phyloP scores from a whole-genome alignment of 2,329 filamentous ascomycete species.

The Botrytis squamosa region DNA sequence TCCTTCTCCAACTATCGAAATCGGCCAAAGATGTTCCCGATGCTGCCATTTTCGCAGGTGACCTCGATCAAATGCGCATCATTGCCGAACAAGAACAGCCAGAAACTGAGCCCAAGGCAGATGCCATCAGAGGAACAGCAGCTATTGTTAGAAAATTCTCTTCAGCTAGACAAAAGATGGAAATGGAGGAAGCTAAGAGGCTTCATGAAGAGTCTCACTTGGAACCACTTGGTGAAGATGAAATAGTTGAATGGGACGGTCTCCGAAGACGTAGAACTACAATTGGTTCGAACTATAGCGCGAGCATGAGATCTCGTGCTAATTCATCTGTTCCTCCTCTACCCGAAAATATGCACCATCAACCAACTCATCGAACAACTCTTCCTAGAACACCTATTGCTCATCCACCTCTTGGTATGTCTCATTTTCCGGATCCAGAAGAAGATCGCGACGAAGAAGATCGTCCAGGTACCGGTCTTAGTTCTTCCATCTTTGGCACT shows the following conservation, averaged over 20 bases:
- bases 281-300: constrained; percentile 36
- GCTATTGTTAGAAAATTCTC: constrained; percentile 86
- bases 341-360: constrained; percentile 34
- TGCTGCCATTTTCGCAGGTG: constrained; percentile 84
- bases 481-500: constrained; percentile 58
- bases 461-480: constrained; percentile 48
- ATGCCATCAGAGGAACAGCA: constrained; percentile 88
- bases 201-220: constrained; percentile 78
- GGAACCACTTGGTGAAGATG: constrained; percentile 74
- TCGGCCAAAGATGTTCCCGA: constrained; percentile 97
- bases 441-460: constrained; percentile 53
- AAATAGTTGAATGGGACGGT: constrained; percentile 83
- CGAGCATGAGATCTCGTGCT: constrained; percentile 35
- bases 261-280: constrained; percentile 70
- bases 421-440: constrained; percentile 70
- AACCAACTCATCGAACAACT: constrained; percentile 24
- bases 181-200: constrained; percentile 74
- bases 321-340: constrained; percentile 35
- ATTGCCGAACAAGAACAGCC: constrained; percentile 94
- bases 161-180: constrained; percentile 69
- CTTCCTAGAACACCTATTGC: constrained; percentile 38
- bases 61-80: constrained; percentile 91
- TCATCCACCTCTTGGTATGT: constrained; percentile 85
- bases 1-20: constrained; percentile 93
- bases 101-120: constrained; percentile 94